Conservation (phyloP, 75 land plant species). For the Picea glauca region DNA sequence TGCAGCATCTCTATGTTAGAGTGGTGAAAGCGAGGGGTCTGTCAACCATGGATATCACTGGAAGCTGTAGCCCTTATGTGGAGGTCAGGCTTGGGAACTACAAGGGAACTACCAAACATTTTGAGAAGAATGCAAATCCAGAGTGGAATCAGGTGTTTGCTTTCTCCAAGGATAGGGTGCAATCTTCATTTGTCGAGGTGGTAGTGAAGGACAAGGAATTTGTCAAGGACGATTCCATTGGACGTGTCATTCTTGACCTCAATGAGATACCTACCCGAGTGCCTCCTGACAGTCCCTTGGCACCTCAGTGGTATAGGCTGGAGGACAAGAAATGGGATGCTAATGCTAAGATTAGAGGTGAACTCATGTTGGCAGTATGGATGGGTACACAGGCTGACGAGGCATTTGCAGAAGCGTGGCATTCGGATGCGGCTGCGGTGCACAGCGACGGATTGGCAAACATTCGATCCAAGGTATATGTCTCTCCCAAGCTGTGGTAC, state of each 20-base stretch:
- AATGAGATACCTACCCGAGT: conserved; percentile 57
- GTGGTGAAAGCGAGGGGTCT: conserved; percentile 78
- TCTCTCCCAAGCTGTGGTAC: conserved; percentile 60
- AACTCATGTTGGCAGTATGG: conserved; percentile 57
- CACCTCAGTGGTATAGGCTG: conserved; percentile 63
- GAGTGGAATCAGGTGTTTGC: conserved; percentile 75
- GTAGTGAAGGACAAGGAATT: conserved; percentile 61
- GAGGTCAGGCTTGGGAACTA: conserved; percentile 67
- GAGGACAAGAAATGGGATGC: conserved; percentile 38
- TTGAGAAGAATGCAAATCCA: conserved; percentile 60
- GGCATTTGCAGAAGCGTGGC: conserved; percentile 62
- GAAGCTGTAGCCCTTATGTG: conserved; percentile 72
- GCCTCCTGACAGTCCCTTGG: conserved; percentile 69
- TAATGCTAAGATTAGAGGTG: conserved; percentile 21
- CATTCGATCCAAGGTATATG: conserved; percentile 45
- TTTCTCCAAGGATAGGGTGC: conserved; percentile 51
- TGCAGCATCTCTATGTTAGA: conserved; percentile 69
- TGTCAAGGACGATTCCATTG: conserved; percentile 66
- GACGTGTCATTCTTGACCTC: conserved; percentile 48
- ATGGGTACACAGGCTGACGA: conserved; percentile 70
- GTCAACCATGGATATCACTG: conserved; percentile 66
- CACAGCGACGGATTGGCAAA: conserved; percentile 19
- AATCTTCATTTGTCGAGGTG: conserved; percentile 41
- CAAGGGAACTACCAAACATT: conserved; percentile 45
- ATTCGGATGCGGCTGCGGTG: conserved; percentile 37